Conservation (phyloP, 2,329 filamentous ascomycete genomes). For the Fusarium ambrosium region DNA sequence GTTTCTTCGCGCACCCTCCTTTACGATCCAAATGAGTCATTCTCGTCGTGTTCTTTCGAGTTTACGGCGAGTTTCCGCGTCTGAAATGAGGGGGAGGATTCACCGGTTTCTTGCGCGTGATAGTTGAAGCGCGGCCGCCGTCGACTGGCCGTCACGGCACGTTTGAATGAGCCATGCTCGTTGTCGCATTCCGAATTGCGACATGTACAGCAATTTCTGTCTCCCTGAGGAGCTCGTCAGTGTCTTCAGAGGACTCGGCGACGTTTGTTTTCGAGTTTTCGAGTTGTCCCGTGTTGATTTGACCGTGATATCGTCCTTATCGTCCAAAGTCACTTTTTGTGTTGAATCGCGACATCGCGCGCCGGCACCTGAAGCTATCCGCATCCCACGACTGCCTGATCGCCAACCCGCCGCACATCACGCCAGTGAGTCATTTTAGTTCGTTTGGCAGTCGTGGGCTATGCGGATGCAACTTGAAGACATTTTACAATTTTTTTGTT, state of each 20-base stretch:
- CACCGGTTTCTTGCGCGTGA: constrained; percentile 34
- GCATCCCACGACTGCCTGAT: constrained; percentile 43
- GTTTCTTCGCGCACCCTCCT: constrained; percentile 48
- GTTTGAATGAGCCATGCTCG: constrained; percentile 42
- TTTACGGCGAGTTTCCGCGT: constrained; percentile 41
- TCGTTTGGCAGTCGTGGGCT: neutral
- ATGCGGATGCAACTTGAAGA: constrained; percentile 4
- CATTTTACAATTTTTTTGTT: constrained; percentile 35
- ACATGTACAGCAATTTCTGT: constrained; percentile 16
- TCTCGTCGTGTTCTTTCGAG: constrained; percentile 40
- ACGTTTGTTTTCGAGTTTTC: constrained; percentile 27
- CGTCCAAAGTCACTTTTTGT: constrained; percentile 49
- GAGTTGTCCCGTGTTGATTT: constrained; percentile 21
- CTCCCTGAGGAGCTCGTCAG: constrained; percentile 18
- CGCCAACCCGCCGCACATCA: constrained; percentile 37
- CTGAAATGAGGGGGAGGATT: constrained; percentile 27
- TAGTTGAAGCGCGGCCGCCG: constrained; percentile 22
- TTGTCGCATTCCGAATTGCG: constrained; percentile 53
- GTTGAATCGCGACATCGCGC: constrained; percentile 31
- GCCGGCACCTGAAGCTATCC: constrained; percentile 53
- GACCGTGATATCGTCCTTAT: constrained; percentile 11
- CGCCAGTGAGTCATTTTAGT: constrained; percentile 17
- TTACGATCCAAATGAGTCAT: constrained; percentile 51
- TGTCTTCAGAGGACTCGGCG: constrained; percentile 32
- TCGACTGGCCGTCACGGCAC: constrained; percentile 32